These are phyloP conservation scores for Lodderomyces parapsilosis DNA, from an alignment of 1,139 yeast genomes.

Conservation along the genomic window DNA sequence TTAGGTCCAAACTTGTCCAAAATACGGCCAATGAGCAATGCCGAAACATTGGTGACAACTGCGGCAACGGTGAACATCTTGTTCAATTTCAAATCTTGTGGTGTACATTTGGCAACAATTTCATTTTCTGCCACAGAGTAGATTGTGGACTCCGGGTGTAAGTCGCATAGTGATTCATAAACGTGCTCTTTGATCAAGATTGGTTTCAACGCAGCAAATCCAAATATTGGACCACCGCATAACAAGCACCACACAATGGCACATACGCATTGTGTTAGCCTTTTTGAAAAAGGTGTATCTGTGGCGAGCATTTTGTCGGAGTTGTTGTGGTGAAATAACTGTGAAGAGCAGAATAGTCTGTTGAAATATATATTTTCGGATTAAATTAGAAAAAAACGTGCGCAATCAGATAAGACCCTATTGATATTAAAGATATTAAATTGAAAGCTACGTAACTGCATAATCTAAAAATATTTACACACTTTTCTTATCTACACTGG, in stretches of 20 bases:
- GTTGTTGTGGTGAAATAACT: neutral
- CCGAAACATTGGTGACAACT: conserved; percentile 43
- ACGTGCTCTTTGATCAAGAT: conserved; percentile 38
- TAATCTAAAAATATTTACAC: conserved; percentile 4
- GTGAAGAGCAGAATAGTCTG: too few species aligned
- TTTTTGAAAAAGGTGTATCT: conserved; percentile 12
- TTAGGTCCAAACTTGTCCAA: conserved; percentile 44
- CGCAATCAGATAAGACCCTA: neutral
- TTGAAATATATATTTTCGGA: too few species aligned
- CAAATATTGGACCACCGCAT: conserved; percentile 49
- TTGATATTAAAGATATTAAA: neutral
- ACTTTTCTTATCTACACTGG: conserved; percentile 9
- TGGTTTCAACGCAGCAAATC: conserved; percentile 50
- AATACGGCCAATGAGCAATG: conserved; percentile 39
- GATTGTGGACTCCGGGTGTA: neutral
- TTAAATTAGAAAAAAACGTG: conserved; percentile 1
- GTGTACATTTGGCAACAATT: conserved; percentile 32
- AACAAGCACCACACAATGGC: conserved; percentile 45
- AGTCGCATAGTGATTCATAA: conserved; percentile 36
- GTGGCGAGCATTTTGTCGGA: conserved; percentile 8
- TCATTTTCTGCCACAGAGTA: conserved; percentile 11
- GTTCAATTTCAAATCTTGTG: conserved; percentile 44
- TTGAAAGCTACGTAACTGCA: conserved; percentile 1
- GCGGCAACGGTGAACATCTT: conserved; percentile 49
- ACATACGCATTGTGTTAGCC: conserved; percentile 30